These are phyloP conservation scores for Cicer judaicum DNA, from an alignment of 306 rosid species.

Conservation along the genomic window DNA sequence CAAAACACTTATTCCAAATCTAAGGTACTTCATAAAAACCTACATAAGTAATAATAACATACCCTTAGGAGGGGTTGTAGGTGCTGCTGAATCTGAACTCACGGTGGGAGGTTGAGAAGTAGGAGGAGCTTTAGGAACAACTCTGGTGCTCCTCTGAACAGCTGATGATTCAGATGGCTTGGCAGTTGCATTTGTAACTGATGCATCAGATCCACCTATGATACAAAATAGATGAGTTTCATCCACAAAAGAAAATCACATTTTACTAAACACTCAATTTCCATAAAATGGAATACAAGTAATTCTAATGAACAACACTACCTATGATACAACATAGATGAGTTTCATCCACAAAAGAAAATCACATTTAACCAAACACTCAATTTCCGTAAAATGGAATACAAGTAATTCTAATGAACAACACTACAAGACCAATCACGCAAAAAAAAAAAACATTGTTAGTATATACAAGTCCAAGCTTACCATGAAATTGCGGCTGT, in stretches of 20 bases:
- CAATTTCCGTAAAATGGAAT: conserved; percentile 23
- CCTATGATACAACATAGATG: conserved; percentile 48
- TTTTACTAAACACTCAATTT: conserved; percentile 25
- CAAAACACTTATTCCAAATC: conserved; percentile 10
- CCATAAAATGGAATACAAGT: conserved; percentile 18
- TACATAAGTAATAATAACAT: conserved; percentile 34
- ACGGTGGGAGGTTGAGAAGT: conserved; percentile 68
- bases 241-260: conserved; percentile 12
- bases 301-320: conserved; percentile 17
- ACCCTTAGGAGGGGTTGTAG: conserved; percentile 71
- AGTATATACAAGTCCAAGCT: not conserved
- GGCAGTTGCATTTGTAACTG: conserved; percentile 56
- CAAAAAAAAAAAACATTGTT: not conserved
- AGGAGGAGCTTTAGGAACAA: conserved; percentile 78
- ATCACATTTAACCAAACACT: conserved; percentile 24
- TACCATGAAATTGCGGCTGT: conserved; percentile 71
- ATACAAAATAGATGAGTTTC: conserved; percentile 20
- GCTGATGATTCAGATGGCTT: conserved; percentile 59
- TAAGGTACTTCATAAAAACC: conserved; percentile 19
- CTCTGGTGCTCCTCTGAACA: conserved; percentile 65
- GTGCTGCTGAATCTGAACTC: conserved; percentile 56
- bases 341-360: conserved; percentile 8
- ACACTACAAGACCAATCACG: not conserved
- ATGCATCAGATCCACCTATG: conserved; percentile 58
- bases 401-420: conserved; percentile 1